phyloP scores from a whole-genome alignment of 2,329 filamentous ascomycete genomes.

The Domatiomyces globalis region DNA sequence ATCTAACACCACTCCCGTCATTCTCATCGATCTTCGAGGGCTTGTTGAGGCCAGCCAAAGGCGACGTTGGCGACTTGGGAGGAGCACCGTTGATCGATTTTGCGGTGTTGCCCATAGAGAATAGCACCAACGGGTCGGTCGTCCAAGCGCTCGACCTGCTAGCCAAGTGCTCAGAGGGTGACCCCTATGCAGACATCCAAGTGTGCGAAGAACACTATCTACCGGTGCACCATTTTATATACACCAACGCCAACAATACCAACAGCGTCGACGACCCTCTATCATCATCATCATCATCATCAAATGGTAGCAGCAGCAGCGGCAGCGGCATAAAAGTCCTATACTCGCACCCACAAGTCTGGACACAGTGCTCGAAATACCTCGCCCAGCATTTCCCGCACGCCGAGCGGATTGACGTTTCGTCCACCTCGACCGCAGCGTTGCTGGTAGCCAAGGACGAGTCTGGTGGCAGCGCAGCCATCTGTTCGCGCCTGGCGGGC shows the following conservation, averaged over 20 bases:
- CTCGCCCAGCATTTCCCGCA: constrained; percentile 33
- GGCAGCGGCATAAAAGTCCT: constrained; percentile 47
- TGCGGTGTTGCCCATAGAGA: constrained; percentile 88
- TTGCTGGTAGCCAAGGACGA: constrained; percentile 49
- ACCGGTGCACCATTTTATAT: constrained; percentile 73
- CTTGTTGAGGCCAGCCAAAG: constrained; percentile 30
- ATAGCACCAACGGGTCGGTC: constrained; percentile 87
- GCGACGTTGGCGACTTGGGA: constrained; percentile 43
- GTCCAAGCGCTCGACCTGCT: constrained; percentile 81
- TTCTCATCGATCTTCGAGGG: constrained; percentile 31
- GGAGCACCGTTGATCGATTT: constrained; percentile 50
- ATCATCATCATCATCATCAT: neutral
- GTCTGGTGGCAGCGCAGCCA: constrained; percentile 38
- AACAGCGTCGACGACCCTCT: constrained; percentile 10
- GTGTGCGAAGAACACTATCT: constrained; percentile 79
- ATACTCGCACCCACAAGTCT: constrained; percentile 90
- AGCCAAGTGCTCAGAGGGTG: constrained; percentile 49
- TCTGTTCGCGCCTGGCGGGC: constrained; percentile 63
- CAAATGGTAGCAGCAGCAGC: neutral
- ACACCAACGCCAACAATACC: constrained; percentile 25
- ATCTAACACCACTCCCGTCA: constrained; percentile 8
- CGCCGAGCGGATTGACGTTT: constrained; percentile 53
- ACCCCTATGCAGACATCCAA: constrained; percentile 50
- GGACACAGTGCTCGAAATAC: constrained; percentile 76
- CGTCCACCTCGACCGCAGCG: constrained; percentile 73